Base-by-base conservation (phyloP, 2,329 filamentous ascomycete genomes). In the Colletotrichum caudatum region DNA sequence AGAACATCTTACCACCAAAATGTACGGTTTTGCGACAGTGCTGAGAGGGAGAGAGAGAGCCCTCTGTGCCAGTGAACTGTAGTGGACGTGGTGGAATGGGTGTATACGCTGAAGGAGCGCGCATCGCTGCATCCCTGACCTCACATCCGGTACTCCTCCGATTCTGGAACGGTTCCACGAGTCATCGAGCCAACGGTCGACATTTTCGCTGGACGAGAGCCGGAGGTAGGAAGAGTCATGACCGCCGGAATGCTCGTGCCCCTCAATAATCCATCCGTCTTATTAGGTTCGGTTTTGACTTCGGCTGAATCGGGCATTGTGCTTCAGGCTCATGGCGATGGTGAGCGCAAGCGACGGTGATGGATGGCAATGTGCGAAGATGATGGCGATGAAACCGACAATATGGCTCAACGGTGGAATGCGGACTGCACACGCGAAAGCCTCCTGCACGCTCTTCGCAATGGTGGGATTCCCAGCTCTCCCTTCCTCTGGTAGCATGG, bases 81-180 rank as follows among this genome's bases (percentile, higher is more conserved):
- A 29, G 56, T 41, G 46, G 33, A 23, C 46, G 23, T 29, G 29
- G 60, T 63, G 18, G 33, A 41, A 39, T 33, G 39, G 33, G 41
- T n/a, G 53, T n/a, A 60, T 18, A 56, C 59, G 50, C 65, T 66
- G 57, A 62, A 29, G 44, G 23, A 20, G 57, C 35, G 33, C 46
- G 46, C 44, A n/a, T 48, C 41, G 29, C 26, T 29, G 8, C 39
- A 67, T 63, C 64, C 68, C 68, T 71, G 44, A 39, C 44, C 53
- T 63, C 64, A 29, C 41, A 58, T 54, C 58, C 60, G 37, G 44
- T 54, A 59, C 41, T 63, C 46, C 69, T 71, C 69, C 69, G 69
- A 54, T 64, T 68, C 64, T 71, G 69, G 69, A 71, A 71, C 69
- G 59, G 64, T 33, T 5, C 37, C 69, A 54, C 69, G 64, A 71